Percentiles rank a stretch among this genome's conserved stretches.
phyloP scores from a whole-genome alignment of 1,139 yeast species.

The Kodamaea alishanica region DNA sequence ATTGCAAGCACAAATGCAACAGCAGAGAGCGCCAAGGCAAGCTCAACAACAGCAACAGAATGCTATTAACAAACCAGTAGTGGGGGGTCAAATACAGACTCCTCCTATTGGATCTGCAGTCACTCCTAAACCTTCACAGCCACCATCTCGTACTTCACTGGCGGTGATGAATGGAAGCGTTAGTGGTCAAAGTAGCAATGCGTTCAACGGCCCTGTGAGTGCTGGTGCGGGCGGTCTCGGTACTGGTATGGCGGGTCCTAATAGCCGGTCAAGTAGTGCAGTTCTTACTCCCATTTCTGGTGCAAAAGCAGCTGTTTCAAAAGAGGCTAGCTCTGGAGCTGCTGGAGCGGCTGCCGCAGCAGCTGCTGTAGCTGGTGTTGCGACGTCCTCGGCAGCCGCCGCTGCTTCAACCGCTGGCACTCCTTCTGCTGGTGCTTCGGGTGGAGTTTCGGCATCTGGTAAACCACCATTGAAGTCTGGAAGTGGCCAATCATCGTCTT shows the following conservation, averaged over 20 bases:
- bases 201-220: not conserved
- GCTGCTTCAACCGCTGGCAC: constrained; percentile 5
- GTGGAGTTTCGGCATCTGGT: constrained; percentile 5
- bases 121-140: constrained; percentile 21
- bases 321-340: not conserved
- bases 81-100: constrained; percentile 9
- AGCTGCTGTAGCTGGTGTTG: constrained; percentile 41
- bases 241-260: not conserved
- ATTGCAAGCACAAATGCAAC: constrained; percentile 9
- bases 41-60: constrained; percentile 14
- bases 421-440: constrained; percentile 11
- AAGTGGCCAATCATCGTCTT: constrained; percentile 7
- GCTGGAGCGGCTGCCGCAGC: constrained; percentile 11
- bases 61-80: constrained; percentile 6
- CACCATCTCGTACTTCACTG: constrained; percentile 3
- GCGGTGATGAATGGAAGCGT: constrained; percentile 4
- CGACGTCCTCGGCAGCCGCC: constrained; percentile 20
- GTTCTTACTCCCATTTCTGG: not conserved
- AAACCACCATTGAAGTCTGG: constrained; percentile 7
- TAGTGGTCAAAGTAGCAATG: not conserved
- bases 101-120: constrained; percentile 12
- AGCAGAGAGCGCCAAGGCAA: constrained; percentile 2
- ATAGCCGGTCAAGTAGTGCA: not conserved
- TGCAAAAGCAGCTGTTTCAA: too few species aligned
- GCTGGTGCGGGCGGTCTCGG: not conserved